Evolutionary conservation across 805 yeast genomes (phyloP).

Genomic region (Schwanniomyces polymorphus): DNA sequence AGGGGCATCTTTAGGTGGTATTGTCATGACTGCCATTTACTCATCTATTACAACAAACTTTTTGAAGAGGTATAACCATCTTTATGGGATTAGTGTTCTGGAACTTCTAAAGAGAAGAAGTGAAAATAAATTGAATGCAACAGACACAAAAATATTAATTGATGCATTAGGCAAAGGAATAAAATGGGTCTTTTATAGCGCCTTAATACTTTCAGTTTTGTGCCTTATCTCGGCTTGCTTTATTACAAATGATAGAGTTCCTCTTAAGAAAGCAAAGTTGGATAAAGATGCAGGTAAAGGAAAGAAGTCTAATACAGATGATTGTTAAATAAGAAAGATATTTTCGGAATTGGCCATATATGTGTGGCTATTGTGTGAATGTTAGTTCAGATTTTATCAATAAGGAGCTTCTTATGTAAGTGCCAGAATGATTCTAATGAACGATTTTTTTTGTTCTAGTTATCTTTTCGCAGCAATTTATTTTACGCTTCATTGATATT

Average conservation of each 20-base stretch:
- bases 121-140: slow-evolving; percentile 1
- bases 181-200: slow-evolving; percentile 32
- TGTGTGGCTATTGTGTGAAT: too few species aligned
- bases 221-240: slow-evolving; percentile 28
- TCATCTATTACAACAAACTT: neutral
- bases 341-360: too few species aligned
- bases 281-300: neutral
- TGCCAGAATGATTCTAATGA: too few species aligned
- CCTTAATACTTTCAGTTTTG: slow-evolving; percentile 19
- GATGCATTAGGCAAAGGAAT: slow-evolving; percentile 24
- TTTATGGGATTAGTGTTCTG: neutral
- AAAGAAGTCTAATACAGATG: neutral
- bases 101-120: neutral
- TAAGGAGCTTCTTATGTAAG: too few species aligned
- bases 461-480: too few species aligned
- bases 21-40: neutral
- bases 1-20: slow-evolving; percentile 24
- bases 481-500: too few species aligned
- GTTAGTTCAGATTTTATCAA: too few species aligned
- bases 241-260: slow-evolving; percentile 35
- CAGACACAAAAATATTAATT: slow-evolving; percentile 13
- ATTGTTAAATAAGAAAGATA: neutral
- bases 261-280: neutral
- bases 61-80: neutral
- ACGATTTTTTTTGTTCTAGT: too few species aligned